These are phyloP conservation scores for Xylaria sp. DNA, from an alignment of 495 filamentous ascomycete genomes.

Conservation along the genomic window DNA sequence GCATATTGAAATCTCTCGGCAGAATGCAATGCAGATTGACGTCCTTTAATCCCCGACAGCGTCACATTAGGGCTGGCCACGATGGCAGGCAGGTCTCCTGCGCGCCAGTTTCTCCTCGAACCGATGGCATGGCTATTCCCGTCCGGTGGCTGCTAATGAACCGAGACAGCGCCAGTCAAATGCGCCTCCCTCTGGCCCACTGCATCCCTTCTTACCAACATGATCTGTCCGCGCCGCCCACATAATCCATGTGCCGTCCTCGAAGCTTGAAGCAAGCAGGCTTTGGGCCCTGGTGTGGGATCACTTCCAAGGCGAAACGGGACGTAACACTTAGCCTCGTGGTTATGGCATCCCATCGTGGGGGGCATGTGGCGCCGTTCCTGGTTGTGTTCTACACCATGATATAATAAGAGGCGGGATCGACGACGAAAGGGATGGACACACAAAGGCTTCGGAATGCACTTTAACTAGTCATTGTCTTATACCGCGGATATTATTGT, in stretches of 20 bases:
- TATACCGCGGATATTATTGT: conserved; percentile 1
- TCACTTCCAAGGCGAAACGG: background rate
- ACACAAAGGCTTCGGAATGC: conserved; percentile 1
- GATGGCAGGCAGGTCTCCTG: conserved; percentile 2
- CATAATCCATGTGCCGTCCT: conserved; percentile 8
- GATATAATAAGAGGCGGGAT: background rate
- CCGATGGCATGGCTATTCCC: background rate
- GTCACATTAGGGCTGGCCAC: conserved; percentile 19
- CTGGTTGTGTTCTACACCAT: background rate
- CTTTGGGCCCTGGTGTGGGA: background rate
- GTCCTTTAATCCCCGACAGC: conserved; percentile 1
- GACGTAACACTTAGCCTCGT: conserved; percentile 21
- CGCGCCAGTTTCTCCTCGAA: background rate
- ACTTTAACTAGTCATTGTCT: conserved; percentile 3
- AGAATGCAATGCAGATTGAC: background rate
- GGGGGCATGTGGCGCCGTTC: background rate
- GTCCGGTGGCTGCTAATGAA: background rate
- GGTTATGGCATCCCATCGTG: background rate
- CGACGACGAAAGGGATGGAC: conserved; percentile 9
- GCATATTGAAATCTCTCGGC: conserved; percentile 13
- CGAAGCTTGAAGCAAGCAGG: conserved; percentile 9
- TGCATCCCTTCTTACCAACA: conserved; percentile 3
- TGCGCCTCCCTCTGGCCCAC: conserved; percentile 2
- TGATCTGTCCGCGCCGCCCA: background rate
- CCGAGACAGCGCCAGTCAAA: conserved; percentile 20